A percentile compares a stretch with the other conserved stretches of the same genome.
These are phyloP conservation scores for Daldinia eschscholtzii DNA, from an alignment of 2,329 filamentous ascomycete genomes.

Conservation along the genomic window DNA sequence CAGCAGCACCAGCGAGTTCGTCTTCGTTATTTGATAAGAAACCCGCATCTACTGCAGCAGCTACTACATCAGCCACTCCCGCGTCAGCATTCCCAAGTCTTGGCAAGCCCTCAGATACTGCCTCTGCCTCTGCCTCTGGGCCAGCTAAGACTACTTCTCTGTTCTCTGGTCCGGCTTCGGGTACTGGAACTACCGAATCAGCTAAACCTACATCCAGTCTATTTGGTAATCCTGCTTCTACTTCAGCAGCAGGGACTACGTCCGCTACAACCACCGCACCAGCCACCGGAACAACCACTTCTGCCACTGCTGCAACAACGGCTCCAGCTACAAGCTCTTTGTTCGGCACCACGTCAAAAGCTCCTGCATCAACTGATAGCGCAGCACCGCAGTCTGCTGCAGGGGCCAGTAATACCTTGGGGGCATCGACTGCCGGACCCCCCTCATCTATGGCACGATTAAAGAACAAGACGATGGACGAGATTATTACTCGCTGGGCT, in stretches of 20 bases:
- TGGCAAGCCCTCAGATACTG: conserved; percentile 42
- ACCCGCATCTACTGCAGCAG: conserved; percentile 35
- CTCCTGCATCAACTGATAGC: conserved; percentile 51
- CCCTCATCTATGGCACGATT: conserved; percentile 87
- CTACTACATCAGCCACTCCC: conserved; percentile 41
- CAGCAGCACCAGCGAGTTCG: conserved; percentile 42
- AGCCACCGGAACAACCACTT: conserved; percentile 43
- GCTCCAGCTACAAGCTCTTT: conserved; percentile 50
- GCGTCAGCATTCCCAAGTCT: conserved; percentile 41
- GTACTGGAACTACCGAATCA: conserved; percentile 48
- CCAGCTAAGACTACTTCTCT: conserved; percentile 49
- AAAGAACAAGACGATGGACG: conserved; percentile 99
- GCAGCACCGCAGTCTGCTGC: conserved; percentile 46
- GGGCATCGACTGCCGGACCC: conserved; percentile 83
- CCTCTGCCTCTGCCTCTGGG: conserved; percentile 49
- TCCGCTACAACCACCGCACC: conserved; percentile 43
- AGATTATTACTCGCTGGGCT: conserved; percentile 97
- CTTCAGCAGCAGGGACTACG: conserved; percentile 40
- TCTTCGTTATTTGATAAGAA: conserved; percentile 43
- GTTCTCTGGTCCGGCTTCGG: conserved; percentile 46
- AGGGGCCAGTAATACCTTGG: conserved; percentile 60
- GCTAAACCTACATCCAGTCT: conserved; percentile 49
- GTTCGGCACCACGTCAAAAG: conserved; percentile 51
- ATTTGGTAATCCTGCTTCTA: conserved; percentile 48
- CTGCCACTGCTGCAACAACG: conserved; percentile 49